Evolutionary conservation across 129 eudicot species (phyloP), one percentile per base, ranked within the genome.

Genomic region (Saposhnikovia divaricata): DNA sequence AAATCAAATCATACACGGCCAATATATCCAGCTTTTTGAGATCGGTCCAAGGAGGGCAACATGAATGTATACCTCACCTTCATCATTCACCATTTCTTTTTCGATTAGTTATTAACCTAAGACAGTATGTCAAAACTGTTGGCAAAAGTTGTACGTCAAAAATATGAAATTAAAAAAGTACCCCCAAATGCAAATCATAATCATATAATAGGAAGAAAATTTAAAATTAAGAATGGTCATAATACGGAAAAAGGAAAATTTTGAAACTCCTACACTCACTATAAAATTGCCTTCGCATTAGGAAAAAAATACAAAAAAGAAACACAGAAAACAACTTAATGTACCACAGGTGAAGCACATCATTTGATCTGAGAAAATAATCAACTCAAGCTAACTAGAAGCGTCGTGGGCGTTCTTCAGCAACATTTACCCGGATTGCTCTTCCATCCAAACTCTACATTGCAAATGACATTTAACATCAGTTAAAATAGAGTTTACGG

Each of bases 361-460:
- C 55, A 25, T n/a, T 23, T 27, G 28, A 73, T 73, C 50, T 27
- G 28, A 37, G 6, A 11, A 44, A 44, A 44, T 21, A 43, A 73
- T 73, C 18, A 73, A 21, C 55, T 53, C 27, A 81, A 80, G 44
- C 86, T 83, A 89, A 80, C 19, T 84, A 89, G 63, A 86, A 84
- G 81, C 89, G 89, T 79, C 84, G 82, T 23, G 88, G 89, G 48
- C 91, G 89, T 23, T 90, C 95, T 79, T 88, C 89, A 11, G 97
- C 97, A 63, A 84, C 87, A 68, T 88, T 92, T 50, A 90, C 97
- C 79, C 87, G 87, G 61, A 92, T 85, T 23, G 87, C 85, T 80
- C 97, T 90, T 51, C 97, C 97, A 61, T 86, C 93, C 85, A 92
- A 85, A 55, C 46, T 81, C 97, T 92, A 90, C 88, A 84, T 40